phyloP scores from a whole-genome alignment of 306 rosid species.

The Fagus crenata region DNA sequence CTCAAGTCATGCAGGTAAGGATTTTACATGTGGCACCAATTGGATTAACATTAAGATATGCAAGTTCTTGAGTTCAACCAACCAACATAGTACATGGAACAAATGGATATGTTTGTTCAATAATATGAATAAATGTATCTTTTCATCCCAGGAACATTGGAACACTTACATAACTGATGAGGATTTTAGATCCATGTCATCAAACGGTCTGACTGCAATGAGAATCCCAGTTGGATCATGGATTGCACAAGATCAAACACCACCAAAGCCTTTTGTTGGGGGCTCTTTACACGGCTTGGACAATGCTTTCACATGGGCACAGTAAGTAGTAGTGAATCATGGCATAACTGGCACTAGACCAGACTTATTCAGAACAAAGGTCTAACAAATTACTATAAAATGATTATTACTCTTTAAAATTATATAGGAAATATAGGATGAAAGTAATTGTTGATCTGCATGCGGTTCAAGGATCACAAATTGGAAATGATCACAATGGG shows the following conservation, averaged over 20 bases:
- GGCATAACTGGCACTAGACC: background rate
- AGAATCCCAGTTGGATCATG: slow-evolving; percentile 83
- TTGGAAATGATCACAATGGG: slow-evolving; percentile 53
- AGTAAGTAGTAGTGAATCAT: slow-evolving; percentile 37
- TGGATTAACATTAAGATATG: background rate
- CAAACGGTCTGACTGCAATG: slow-evolving; percentile 54
- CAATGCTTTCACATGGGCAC: slow-evolving; percentile 75
- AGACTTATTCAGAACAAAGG: background rate
- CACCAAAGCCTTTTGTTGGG: slow-evolving; percentile 69
- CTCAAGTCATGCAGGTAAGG: slow-evolving; percentile 52
- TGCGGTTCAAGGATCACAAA: slow-evolving; percentile 62
- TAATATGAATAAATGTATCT: background rate
- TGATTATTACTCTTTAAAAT: background rate
- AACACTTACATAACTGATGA: slow-evolving; percentile 56
- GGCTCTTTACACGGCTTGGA: slow-evolving; percentile 58
- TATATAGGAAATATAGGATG: slow-evolving; percentile 49
- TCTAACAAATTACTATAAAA: background rate
- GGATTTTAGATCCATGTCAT: slow-evolving; percentile 65
- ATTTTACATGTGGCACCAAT: background rate
- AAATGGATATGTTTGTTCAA: too few relatives aligned
- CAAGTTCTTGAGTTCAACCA: background rate
- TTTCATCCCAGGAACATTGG: slow-evolving; percentile 57
- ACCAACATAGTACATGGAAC: too few relatives aligned
- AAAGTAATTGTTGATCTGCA: slow-evolving; percentile 66
- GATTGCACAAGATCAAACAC: slow-evolving; percentile 66